These are phyloP conservation scores for Calonectria honghensis DNA, from an alignment of 2,329 filamentous ascomycete genomes.

Conservation along the genomic window DNA sequence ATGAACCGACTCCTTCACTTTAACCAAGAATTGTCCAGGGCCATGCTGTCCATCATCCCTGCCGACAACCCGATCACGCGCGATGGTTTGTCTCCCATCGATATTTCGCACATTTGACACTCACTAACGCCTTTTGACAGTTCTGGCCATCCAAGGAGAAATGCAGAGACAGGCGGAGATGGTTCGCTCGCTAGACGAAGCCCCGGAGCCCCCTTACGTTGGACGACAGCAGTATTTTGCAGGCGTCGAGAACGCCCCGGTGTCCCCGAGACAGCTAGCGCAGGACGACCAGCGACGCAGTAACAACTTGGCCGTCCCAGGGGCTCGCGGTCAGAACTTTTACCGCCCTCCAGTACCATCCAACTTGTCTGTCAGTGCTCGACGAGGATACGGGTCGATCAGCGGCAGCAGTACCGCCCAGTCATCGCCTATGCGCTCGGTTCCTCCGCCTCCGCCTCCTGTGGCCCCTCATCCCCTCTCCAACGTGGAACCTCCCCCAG, in stretches of 20 bases:
- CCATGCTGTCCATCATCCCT: constrained; percentile 83
- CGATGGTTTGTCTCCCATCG: constrained; percentile 78
- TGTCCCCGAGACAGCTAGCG: constrained; percentile 90
- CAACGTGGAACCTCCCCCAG: constrained; percentile 76
- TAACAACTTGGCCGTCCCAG: constrained; percentile 78
- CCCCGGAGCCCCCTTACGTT: constrained; percentile 81
- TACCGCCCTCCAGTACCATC: constrained; percentile 87
- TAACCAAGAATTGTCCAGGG: constrained; percentile 88
- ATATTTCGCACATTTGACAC: constrained; percentile 67
- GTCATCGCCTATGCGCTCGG: constrained; percentile 84
- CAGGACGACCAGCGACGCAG: constrained; percentile 89
- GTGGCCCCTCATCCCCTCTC: constrained; percentile 80
- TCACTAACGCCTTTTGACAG: constrained; percentile 61
- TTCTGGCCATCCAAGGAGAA: constrained; percentile 74
- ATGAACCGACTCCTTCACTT: constrained; percentile 83
- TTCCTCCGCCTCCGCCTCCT: constrained; percentile 78
- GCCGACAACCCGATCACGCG: constrained; percentile 86
- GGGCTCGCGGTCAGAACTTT: constrained; percentile 75
- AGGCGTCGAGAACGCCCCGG: constrained; percentile 82
- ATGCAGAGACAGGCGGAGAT: constrained; percentile 77
- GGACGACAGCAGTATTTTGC: constrained; percentile 80
- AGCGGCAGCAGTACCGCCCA: constrained; percentile 78
- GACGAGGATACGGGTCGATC: constrained; percentile 91
- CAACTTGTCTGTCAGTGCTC: constrained; percentile 85
- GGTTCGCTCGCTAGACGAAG: constrained; percentile 75